Conservation (phyloP, 1,284 basidiomycete species). For the Coriolopsis trogii region DNA sequence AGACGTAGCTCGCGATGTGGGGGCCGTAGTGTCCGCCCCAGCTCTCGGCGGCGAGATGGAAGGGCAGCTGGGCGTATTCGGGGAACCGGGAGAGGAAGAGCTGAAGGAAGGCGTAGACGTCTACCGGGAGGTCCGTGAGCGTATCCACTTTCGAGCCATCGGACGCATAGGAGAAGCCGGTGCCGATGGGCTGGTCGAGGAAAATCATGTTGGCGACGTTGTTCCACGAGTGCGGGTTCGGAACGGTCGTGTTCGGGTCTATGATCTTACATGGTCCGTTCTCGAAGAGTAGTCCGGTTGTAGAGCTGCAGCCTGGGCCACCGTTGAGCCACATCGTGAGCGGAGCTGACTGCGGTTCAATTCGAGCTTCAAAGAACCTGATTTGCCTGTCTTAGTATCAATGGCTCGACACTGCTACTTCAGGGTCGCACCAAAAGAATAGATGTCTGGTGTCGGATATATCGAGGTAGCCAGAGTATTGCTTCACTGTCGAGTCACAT, state of each 20-base stretch:
- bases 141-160: constrained; percentile 74
- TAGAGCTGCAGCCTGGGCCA: constrained; percentile 77
- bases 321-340: constrained; percentile 91
- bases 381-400: too few species aligned
- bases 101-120: constrained; percentile 90
- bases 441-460: constrained; percentile 84
- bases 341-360: constrained; percentile 74
- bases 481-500: constrained; percentile 84
- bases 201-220: constrained; percentile 62
- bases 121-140: constrained; percentile 75
- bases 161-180: constrained; percentile 87
- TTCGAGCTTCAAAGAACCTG: constrained; percentile 87
- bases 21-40: constrained; percentile 85
- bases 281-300: constrained; percentile 82
- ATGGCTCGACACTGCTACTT: too few species aligned
- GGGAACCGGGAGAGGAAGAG: constrained; percentile 80
- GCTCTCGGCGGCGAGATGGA: constrained; percentile 77
- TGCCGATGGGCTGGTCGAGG: constrained; percentile 88
- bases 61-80: constrained; percentile 65
- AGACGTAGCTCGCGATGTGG: constrained; percentile 65
- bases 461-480: constrained; percentile 90
- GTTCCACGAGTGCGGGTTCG: constrained; percentile 56
- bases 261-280: constrained; percentile 83
- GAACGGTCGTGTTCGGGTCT: constrained; percentile 63
- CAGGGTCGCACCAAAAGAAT: constrained; percentile 93